Evolutionary conservation across 768 basidiomycete species (phyloP), one percentile per base, ranked within the genome.

Genomic region (Mrakia blollopis): DNA sequence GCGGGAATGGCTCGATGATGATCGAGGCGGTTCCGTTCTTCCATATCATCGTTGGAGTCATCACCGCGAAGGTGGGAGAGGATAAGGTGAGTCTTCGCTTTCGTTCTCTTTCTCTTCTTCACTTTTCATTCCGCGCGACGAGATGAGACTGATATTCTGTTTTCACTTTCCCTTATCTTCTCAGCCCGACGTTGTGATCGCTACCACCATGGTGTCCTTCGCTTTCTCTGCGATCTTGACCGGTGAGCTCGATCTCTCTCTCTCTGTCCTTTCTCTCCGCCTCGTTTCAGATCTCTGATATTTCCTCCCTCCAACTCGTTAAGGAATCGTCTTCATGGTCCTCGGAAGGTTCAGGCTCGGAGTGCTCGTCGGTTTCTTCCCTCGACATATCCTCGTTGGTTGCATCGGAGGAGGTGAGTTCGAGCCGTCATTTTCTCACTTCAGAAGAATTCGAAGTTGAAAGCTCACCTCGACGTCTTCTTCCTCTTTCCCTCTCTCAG

Each of bases 301-400:
- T 39, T 10, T 4, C n/a, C 44, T 10, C 13, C 10, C 60, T 47
- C 57, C 8, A 44, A 44, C 44, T 44, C 44, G 10, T 44, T 44
- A 80, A 90, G 91, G 91, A 28, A 82, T 94, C 28, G 86, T 92
- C 0, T 97, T 97, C 84, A 89, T 95, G 83, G 83, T 92, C n/a
- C 87, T 98, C 28, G 94, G 94, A 21, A 88, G 87, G 23, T 89
- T 95, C 79, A 89, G 89, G 63, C 87, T 98, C 18, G 96, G 96
- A 3, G 87, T 88, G 9, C 84, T 98, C 13, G 90, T 97, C 50
- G 94, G 94, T 0, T 98, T 98, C 85, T 98, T 98, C 85, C 96
- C 96, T 25, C 87, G 96, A 21, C 94, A 97, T 81, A 97, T 98
- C 81, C 88, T 98, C 39, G 92, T 99, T n/a, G 95, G 95, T 0